phyloP scores from a whole-genome alignment of 306 rosid species.

The Biancaea sappan region DNA sequence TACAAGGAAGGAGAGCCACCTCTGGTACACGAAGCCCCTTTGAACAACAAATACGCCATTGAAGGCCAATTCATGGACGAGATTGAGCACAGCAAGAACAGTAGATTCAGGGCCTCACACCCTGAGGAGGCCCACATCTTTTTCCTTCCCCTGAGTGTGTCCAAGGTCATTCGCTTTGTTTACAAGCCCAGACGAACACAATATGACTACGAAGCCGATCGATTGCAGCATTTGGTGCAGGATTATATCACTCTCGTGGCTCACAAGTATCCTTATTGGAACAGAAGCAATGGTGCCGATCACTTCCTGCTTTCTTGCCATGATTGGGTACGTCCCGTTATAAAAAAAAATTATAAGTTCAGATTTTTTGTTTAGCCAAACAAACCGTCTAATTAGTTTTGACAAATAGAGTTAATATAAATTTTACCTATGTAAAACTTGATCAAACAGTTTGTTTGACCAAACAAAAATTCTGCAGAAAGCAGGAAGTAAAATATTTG shows the following conservation, averaged over 20 bases:
- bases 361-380: no score
- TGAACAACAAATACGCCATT: conserved; percentile 64
- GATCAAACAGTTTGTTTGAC: no score
- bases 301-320: conserved; percentile 76
- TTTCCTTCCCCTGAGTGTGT: conserved; percentile 58
- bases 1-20: conserved; percentile 71
- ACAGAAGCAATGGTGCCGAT: conserved; percentile 68
- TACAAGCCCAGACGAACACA: conserved; percentile 27
- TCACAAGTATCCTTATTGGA: conserved; percentile 52
- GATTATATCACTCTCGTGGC: conserved; percentile 45
- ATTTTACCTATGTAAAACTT: no score
- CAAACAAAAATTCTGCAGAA: no score
- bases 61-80: conserved; percentile 80
- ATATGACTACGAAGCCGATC: conserved; percentile 49
- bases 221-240: conserved; percentile 45
- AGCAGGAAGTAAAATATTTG: no score
- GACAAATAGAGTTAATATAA: no score
- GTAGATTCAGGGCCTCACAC: conserved; percentile 48
- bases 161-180: conserved; percentile 48
- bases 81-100: conserved; percentile 45
- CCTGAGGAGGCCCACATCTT: conserved; percentile 60
- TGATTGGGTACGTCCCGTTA: conserved; percentile 83
- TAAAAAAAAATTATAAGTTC: no score
- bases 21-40: conserved; percentile 60
- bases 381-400: no score